Conservation (phyloP, 257 asterid genomes). For the Anisodus tanguticus region DNA sequence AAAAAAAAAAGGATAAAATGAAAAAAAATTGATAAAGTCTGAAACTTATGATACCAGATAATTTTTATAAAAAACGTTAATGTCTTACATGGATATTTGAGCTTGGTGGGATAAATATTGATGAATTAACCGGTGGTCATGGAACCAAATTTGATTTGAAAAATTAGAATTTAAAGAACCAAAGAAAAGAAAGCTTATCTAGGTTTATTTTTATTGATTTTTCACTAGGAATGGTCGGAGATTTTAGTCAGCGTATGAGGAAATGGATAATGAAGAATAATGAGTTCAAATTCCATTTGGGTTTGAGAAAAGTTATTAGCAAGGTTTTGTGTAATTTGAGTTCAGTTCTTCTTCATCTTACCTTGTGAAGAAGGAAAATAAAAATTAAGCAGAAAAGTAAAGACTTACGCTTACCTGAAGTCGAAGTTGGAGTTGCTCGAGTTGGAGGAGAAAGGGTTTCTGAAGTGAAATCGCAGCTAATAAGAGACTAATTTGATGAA, state of each 20-base stretch:
- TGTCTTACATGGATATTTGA: slow-evolving; percentile 72
- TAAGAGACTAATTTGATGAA: no score
- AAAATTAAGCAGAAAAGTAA: no score
- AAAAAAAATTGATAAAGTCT: neutral
- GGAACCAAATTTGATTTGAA: slow-evolving; percentile 1
- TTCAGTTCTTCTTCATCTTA: no score
- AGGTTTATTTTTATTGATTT: neutral
- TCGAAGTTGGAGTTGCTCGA: no score
- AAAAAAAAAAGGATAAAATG: no score
- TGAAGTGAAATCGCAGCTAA: no score
- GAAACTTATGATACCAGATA: neutral
- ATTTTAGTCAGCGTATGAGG: slow-evolving; percentile 19
- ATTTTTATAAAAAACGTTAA: neutral
- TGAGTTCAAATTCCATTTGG: neutral
- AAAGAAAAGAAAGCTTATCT: neutral
- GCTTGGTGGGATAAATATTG: slow-evolving; percentile 75
- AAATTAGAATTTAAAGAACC: neutral
- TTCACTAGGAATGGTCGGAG: slow-evolving; percentile 17
- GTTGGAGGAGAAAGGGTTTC: no score
- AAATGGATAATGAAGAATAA: neutral
- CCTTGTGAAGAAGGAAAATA: no score
- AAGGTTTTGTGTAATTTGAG: no score
- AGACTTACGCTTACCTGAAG: no score
- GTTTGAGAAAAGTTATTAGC: no score
- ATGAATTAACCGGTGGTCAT: slow-evolving; percentile 73